Evolutionary conservation across 2,329 filamentous ascomycete genomes (phyloP).

Genomic region (Parascedosporium putredinis): DNA sequence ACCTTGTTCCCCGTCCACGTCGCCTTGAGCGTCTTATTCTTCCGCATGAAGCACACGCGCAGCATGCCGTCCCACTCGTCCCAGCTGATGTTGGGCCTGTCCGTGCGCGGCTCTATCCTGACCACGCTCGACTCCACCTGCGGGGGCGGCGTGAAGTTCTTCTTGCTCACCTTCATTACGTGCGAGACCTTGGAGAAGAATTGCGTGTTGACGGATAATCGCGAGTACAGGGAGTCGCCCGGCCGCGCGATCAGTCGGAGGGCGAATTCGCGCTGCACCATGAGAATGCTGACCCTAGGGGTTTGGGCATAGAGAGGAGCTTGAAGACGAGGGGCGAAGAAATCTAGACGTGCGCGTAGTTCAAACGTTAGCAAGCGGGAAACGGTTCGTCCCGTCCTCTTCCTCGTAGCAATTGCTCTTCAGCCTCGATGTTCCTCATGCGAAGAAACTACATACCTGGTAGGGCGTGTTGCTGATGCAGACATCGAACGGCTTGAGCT

Average conservation of each 20-base stretch:
- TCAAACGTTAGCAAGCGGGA: slow-evolving; percentile 14
- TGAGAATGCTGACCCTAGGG: slow-evolving; percentile 81
- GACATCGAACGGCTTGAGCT: slow-evolving; percentile 65
- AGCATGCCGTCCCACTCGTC: slow-evolving; percentile 92
- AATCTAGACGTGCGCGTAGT: slow-evolving; percentile 42
- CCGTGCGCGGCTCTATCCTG: slow-evolving; percentile 72
- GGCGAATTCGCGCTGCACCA: slow-evolving; percentile 95
- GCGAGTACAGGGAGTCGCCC: slow-evolving; percentile 78
- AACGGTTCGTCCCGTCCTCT: too few species aligned
- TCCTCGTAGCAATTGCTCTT: background rate
- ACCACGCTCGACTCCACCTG: slow-evolving; percentile 88
- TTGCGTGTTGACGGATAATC: slow-evolving; percentile 87
- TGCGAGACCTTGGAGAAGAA: slow-evolving; percentile 62
- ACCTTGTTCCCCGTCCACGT: slow-evolving; percentile 73
- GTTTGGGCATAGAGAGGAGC: slow-evolving; percentile 69
- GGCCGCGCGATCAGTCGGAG: slow-evolving; percentile 80
- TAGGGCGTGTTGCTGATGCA: slow-evolving; percentile 64
- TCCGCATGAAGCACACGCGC: slow-evolving; percentile 59
- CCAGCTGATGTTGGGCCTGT: slow-evolving; percentile 77
- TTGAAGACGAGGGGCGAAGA: slow-evolving; percentile 87
- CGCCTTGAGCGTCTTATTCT: slow-evolving; percentile 82
- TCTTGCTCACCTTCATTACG: slow-evolving; percentile 89
- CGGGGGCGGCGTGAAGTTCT: slow-evolving; percentile 93
- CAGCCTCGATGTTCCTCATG: too few species aligned
- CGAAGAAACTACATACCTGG: slow-evolving; percentile 68